Evolutionary conservation across 2,329 filamentous ascomycete genomes (phyloP), one percentile per base, ranked within the genome.

Genomic region (Rhinocladiella mackenziei): DNA sequence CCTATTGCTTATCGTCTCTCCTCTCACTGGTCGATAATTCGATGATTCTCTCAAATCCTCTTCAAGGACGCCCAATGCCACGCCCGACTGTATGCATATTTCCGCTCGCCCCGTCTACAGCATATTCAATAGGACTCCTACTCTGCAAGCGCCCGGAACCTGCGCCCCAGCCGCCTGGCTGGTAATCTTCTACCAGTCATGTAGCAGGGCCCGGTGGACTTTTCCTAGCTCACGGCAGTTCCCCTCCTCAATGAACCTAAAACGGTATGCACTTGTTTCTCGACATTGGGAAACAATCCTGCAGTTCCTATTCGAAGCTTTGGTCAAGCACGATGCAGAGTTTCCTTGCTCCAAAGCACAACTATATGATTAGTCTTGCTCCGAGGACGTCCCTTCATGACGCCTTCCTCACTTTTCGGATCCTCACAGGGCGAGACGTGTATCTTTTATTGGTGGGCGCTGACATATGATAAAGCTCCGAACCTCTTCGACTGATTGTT

Each of bases 101-200:
- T 44, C 43, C 23, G 18, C 19, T 39, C 22, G n/a, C 37, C 19
- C 18, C 32, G 18, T 11, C n/a, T 25, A 35, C 28, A n/a, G 22
- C 22, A 36, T 8, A 45, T 39, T 50, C 47, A 39, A 36, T 15
- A 17, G 19, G 28, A 28, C 25, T 28, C 23, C 20, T 14, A 18
- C 17, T 39, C 37, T 32, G 39, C 45, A 51, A 39, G 51, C 51
- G 51, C 51, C 50, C 47, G 42, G 44, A 45, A 45, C 34, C 15
- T 32, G 18, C 36, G 38, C 43, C 45, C 45, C 33, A 38, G 39
- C 29, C 38, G 32, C 28, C 22, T 38, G 20, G 36, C 40, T 26
- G 44, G 18, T 10, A 25, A 45, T 40, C 35, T 39, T 19, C 45
- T 39, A 43, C 49, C 49, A 52, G 25, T 52, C 41, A 52, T 10